Evolutionary conservation across 139 green algal species (phyloP), one percentile per base, ranked within the genome.

Genomic region (Astrephomene gubernaculifera): DNA sequence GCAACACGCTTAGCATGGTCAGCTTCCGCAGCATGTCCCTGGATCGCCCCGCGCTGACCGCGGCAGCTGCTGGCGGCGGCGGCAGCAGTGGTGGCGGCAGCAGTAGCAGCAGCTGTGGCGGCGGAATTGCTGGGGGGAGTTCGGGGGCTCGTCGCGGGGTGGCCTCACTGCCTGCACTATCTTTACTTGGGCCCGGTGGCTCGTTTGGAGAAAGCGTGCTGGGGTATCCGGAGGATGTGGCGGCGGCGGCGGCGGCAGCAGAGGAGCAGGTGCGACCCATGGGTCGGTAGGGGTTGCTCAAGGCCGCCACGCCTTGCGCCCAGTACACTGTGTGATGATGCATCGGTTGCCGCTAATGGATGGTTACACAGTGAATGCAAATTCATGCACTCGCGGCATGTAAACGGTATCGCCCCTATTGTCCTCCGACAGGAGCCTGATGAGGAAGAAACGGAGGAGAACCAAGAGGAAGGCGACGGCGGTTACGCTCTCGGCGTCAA

Each of bases 161-260:
- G 61, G 78, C 78, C 31, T 27, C 61, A 2, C 78, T 74, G n/a
- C 8, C 63, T 14, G 31, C 60, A 63, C 41, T 84, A n/a, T 39
- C 44, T 61, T 63, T 84, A 41, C 41, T 84, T 29, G 78, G 78
- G 0, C 78, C 78, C 2, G 78, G 78, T 4, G 78, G 78, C 21
- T 65, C 63, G 9, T 65, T 84, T 17, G 78, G 78, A 0, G 78
- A 84, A 25, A 39, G 78, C 31, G 78, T 74, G 39, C 60, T 84
- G 17, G 78, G 78, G 1, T 84, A 75, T 44, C 63, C 78, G 29
- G 76, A 61, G 31, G 76, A 83, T 38, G 33, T 63, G 12, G 60
- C 49, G 21, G n/a, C 31, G 22, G 21, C 22, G 72, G 72, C 35
- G 52, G 52, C 25, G 35, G 72, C 38, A 24, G 2, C 7, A 31